Evolutionary conservation across 2,329 filamentous ascomycete genomes (phyloP).

Genomic region (Arthrobotrys sinensis): DNA sequence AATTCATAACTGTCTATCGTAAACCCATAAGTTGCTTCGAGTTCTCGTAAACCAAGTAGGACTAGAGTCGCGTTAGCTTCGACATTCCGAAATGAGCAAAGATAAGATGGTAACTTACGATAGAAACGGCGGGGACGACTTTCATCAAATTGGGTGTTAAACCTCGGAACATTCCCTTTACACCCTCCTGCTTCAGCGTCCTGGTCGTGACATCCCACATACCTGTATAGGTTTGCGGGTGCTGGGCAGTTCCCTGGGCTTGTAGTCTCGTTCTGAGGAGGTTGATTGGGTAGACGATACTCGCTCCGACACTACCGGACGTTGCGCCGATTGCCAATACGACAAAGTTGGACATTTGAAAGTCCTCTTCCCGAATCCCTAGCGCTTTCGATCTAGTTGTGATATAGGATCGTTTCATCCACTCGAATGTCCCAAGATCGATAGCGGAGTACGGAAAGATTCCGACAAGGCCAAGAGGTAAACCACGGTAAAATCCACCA

Average conservation of each 20-base stretch:
- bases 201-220: constrained; percentile 89
- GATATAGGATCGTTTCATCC: constrained; percentile 83
- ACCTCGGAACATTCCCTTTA: constrained; percentile 91
- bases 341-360: constrained; percentile 82
- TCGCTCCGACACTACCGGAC: constrained; percentile 91
- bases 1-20: constrained; percentile 66
- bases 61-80: constrained; percentile 53
- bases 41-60: constrained; percentile 93
- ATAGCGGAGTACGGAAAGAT: constrained; percentile 99
- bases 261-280: constrained; percentile 88
- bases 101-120: constrained; percentile 70
- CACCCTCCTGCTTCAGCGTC: constrained; percentile 86
- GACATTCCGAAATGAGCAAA: neutral
- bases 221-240: constrained; percentile 89
- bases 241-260: constrained; percentile 92
- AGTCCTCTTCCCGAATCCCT: constrained; percentile 85
- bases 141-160: constrained; percentile 95
- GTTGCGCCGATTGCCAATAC: constrained; percentile 89
- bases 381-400: constrained; percentile 78
- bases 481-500: constrained; percentile 89
- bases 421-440: constrained; percentile 94
- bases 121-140: constrained; percentile 94
- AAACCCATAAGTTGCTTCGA: constrained; percentile 79
- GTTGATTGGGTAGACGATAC: constrained; percentile 95
- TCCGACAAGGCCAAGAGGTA: constrained; percentile 92